Base-by-base conservation (phyloP, 2,329 filamentous ascomycete species). In the Aspergillus melleus region DNA sequence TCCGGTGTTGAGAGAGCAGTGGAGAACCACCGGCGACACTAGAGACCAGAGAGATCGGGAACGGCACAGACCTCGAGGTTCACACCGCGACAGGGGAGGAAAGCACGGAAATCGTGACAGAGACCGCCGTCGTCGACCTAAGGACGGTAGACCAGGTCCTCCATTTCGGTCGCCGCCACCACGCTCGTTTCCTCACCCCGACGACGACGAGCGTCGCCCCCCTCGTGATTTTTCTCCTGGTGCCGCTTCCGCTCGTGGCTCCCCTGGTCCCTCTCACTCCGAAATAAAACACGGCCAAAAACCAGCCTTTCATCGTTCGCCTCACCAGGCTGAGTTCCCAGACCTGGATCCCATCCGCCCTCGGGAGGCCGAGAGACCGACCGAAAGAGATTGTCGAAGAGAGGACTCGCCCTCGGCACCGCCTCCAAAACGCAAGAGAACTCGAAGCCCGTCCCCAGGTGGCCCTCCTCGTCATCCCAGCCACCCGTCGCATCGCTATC, bases 1-100 rank as follows among this genome's bases (percentile, higher is more conserved):
- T 76, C 78, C 78, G 72, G 75, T 76, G 71, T 75, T 81, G 77
- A 82, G 75, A 79, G 76, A 81, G 72, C 74, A 80, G 74, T 80
- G 80, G 79, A 80, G 76, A 75, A 75, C 71, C 70, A 72, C 78
- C 71, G 73, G 72, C 67, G 75, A 80, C 63, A 68, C 68, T 61
- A 71, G 72, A 70, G 73, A 77, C 63, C 68, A 68, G 60, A 72
- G 66, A 69, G 72, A 74, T 54, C 70, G 67, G 63, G 70, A 74
- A 57, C 67, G 65, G 61, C 71, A 70, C 62, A 70, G 73, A 78
- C 70, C 77, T 79, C 80, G 65, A 77, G 77, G 72, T 73, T 71
- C 73, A 56, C 65, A 72, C 62, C 71, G 70, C 56, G 72, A 74
- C 56, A 69, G 74, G 57, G 74, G 72, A 50, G 74, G 71, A 49